Conservation (phyloP, 78 protist species). For the Dictyostelium purpureum region DNA sequence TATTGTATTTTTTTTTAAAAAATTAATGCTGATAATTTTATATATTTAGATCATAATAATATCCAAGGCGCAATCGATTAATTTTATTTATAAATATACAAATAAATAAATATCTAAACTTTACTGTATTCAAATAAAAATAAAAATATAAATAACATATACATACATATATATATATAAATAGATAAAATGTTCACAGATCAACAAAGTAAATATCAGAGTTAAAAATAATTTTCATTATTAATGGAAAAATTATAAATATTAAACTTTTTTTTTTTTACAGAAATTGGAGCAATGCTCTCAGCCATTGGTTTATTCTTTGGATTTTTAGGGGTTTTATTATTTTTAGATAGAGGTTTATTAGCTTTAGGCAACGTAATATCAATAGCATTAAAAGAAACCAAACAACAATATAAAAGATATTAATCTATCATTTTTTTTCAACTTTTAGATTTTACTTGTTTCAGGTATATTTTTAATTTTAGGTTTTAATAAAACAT, state of each 20-base stretch:
- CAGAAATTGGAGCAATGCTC: slow-evolving; percentile 90
- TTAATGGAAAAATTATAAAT: not conserved
- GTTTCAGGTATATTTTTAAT: slow-evolving; percentile 81
- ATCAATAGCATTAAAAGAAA: not conserved
- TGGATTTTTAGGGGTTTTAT: slow-evolving; percentile 76
- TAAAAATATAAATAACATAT: not conserved
- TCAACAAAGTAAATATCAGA: slow-evolving; percentile 29
- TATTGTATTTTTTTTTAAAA: not conserved
- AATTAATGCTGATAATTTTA: not conserved
- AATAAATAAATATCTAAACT: no score
- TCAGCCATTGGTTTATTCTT: slow-evolving; percentile 84
- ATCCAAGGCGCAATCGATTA: not conserved
- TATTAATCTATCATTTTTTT: not conserved
- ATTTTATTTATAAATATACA: no score
- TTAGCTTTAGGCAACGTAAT: slow-evolving; percentile 87
- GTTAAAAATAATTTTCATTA: not conserved
- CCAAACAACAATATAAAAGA: no score
- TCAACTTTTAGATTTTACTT: slow-evolving; percentile 83
- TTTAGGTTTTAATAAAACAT: slow-evolving; percentile 71
- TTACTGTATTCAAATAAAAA: no score
- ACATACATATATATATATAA: not conserved
- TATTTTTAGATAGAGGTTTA: slow-evolving; percentile 88
- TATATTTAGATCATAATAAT: not conserved
- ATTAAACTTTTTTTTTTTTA: not conserved
- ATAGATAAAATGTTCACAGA: slow-evolving; percentile 25